These are phyloP conservation scores for Leccinum truebloodii DNA, from an alignment of 768 basidiomycete species.

Conservation along the genomic window DNA sequence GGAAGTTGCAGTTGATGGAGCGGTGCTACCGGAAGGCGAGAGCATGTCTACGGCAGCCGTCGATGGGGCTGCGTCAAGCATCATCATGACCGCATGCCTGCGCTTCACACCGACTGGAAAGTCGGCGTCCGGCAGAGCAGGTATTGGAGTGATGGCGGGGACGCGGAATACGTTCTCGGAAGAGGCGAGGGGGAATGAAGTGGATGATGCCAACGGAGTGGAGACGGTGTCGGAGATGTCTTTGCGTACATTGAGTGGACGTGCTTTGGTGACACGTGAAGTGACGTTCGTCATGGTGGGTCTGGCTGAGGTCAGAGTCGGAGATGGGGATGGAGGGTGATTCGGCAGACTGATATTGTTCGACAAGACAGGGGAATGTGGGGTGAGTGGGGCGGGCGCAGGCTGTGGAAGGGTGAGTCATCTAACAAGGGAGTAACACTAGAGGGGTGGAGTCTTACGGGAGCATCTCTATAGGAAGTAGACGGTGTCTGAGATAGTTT, in stretches of 20 bases:
- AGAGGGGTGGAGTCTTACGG: constrained; percentile 33
- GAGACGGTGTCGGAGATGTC: constrained; percentile 24
- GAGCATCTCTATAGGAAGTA: constrained; percentile 20
- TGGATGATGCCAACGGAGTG: constrained; percentile 13
- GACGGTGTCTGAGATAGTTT: constrained; percentile 17
- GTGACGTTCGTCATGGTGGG: constrained; percentile 13
- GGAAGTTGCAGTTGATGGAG: constrained; percentile 23
- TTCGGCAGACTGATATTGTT: constrained; percentile 18
- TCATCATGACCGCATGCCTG: constrained; percentile 78
- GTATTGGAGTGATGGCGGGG: constrained; percentile 22
- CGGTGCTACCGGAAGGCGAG: constrained; percentile 37
- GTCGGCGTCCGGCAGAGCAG: constrained; percentile 36
- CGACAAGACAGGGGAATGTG: constrained; percentile 30
- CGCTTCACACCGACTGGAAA: constrained; percentile 66
- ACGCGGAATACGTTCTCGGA: constrained; percentile 33
- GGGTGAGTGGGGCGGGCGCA: constrained; percentile 32
- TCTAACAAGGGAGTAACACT: not conserved
- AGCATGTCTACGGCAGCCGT: constrained; percentile 39
- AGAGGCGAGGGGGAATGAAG: constrained; percentile 26
- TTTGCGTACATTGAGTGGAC: constrained; percentile 30
- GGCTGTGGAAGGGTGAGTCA: constrained; percentile 20
- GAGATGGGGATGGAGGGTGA: constrained; percentile 29
- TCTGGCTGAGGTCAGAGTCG: constrained; percentile 26
- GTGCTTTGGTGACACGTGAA: constrained; percentile 33
- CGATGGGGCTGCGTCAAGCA: constrained; percentile 56